Percentiles rank a stretch among this genome's conserved stretches.
Conservation (phyloP, 768 basidiomycete species). For the Psilocybe cyanescens region DNA sequence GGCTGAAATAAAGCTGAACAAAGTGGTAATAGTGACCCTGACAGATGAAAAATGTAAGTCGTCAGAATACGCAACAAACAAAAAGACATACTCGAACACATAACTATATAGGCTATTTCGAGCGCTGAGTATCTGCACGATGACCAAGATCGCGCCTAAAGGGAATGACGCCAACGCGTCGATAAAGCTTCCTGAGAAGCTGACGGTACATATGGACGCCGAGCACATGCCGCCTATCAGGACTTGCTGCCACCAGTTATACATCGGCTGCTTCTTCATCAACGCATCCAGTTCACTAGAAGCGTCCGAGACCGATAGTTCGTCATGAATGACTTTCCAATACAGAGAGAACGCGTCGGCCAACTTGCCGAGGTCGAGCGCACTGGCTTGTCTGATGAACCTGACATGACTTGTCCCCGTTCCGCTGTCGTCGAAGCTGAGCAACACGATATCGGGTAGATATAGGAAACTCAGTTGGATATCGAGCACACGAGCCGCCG, state of each 20-base stretch:
- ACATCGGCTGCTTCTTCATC: constrained; percentile 69
- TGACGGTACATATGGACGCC: constrained; percentile 71
- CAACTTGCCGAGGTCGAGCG: constrained; percentile 79
- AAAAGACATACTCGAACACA: constrained; percentile 66
- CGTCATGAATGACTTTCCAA: constrained; percentile 88
- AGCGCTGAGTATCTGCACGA: constrained; percentile 71
- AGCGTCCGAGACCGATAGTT: constrained; percentile 75
- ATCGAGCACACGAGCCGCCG: constrained; percentile 79
- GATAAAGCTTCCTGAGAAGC: constrained; percentile 77
- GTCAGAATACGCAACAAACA: background rate
- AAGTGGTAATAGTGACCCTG: constrained; percentile 78
- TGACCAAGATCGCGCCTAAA: constrained; percentile 74
- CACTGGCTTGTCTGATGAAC: constrained; percentile 72
- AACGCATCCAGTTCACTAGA: constrained; percentile 69
- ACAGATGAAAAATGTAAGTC: background rate
- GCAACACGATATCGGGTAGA: constrained; percentile 73
- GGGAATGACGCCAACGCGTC: constrained; percentile 77
- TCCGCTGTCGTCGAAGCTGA: constrained; percentile 80
- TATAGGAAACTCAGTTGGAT: constrained; percentile 73
- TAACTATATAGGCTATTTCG: constrained; percentile 81
- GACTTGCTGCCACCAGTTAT: constrained; percentile 62
- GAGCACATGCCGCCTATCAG: constrained; percentile 81
- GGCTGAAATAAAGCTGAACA: constrained; percentile 80
- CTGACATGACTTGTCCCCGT: constrained; percentile 85
- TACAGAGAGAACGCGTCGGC: constrained; percentile 72